Conservation (phyloP, 106 monocot species). For the Allium fistulosum region DNA sequence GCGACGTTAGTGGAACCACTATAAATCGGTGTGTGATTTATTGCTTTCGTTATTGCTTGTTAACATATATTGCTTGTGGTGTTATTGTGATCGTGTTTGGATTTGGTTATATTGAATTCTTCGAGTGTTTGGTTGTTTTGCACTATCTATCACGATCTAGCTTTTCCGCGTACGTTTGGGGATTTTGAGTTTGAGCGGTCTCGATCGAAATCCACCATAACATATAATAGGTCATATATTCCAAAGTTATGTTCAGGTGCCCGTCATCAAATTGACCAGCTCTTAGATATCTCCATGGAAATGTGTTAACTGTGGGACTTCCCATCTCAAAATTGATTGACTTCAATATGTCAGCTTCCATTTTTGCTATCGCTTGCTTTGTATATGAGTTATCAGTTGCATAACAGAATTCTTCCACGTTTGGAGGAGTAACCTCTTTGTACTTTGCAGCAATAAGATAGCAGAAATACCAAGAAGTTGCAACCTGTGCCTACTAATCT, state of each 20-base stretch:
- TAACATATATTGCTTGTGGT: too few species aligned
- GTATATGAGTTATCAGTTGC: slow-evolving; percentile 80
- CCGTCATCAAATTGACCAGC: slow-evolving; percentile 17
- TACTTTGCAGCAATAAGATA: slow-evolving; percentile 75
- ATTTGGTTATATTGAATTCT: too few species aligned
- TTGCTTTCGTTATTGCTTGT: too few species aligned
- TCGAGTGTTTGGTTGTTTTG: too few species aligned
- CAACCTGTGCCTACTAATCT: slow-evolving; percentile 38
- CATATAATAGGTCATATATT: slow-evolving; percentile 57
- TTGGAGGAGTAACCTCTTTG: slow-evolving; percentile 75
- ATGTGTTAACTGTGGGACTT: slow-evolving; percentile 59
- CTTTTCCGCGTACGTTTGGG: too few species aligned
- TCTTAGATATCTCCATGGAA: slow-evolving; percentile 37
- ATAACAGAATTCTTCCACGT: slow-evolving; percentile 78
- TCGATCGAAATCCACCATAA: too few species aligned
- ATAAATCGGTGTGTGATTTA: too few species aligned
- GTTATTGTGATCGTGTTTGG: too few species aligned
- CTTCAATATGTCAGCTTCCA: slow-evolving; percentile 54
- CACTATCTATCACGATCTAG: too few species aligned
- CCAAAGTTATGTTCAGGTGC: slow-evolving; percentile 23
- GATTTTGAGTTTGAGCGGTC: too few species aligned
- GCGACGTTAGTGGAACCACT: too few species aligned
- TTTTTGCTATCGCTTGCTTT: slow-evolving; percentile 59
- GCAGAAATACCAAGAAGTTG: slow-evolving; percentile 77
- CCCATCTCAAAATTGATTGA: slow-evolving; percentile 63